Conservation (phyloP, 805 yeast genomes). For the Saccharomycopsis amapae region DNA sequence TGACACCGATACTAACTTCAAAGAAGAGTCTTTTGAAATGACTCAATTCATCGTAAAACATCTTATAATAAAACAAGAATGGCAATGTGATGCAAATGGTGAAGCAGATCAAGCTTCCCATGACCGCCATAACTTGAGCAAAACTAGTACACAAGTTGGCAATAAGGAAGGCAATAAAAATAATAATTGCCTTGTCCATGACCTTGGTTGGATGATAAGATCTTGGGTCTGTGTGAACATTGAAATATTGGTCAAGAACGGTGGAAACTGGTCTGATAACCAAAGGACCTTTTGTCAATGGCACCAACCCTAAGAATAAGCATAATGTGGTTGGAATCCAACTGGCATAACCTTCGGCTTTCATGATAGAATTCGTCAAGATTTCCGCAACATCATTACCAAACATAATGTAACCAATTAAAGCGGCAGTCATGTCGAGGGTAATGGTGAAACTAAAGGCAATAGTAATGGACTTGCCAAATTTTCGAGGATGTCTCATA, state of each 20-base stretch:
- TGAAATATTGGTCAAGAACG: conserved; percentile 41
- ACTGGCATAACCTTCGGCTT: conserved; percentile 60
- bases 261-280: conserved; percentile 66
- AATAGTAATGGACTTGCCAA: conserved; percentile 41
- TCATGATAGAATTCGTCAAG: conserved; percentile 66
- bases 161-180: conserved; percentile 15
- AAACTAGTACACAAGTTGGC: conserved; percentile 51
- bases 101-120: conserved; percentile 70
- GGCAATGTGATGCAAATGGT: conserved; percentile 69
- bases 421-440: conserved; percentile 56
- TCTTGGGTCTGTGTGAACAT: conserved; percentile 3
- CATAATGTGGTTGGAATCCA: conserved; percentile 35
- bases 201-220: conserved; percentile 15
- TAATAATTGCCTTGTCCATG: conserved; percentile 15
- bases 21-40: conserved; percentile 24
- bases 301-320: conserved; percentile 54
- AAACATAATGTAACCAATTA: conserved; percentile 72
- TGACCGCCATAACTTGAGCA: conserved; percentile 64
- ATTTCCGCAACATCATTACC: conserved; percentile 64
- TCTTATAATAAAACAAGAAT: conserved; percentile 49
- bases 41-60: conserved; percentile 35
- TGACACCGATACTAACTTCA: conserved; percentile 11
- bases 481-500: conserved; percentile 65
- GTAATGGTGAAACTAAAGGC: conserved; percentile 53
- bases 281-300: conserved; percentile 71